Evolutionary conservation across 768 basidiomycete species (phyloP), one percentile per base, ranked within the genome.

Genomic region (Boletus rufocinnamomeus): DNA sequence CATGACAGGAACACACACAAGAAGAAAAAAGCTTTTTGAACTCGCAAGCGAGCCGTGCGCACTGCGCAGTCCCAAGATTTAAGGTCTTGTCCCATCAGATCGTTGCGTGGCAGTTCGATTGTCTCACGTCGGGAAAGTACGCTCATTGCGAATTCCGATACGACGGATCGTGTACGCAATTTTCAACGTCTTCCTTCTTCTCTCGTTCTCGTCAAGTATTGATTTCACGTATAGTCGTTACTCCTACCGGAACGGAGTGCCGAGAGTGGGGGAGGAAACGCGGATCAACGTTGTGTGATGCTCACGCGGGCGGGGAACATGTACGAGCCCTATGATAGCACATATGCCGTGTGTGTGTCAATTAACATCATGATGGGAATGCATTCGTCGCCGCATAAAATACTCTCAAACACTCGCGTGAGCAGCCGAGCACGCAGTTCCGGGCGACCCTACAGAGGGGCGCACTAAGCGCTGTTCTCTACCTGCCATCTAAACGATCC

Each of bases 21-120:
- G 28, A 51, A 16, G 27, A 43, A 41, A 25, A 58, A 41, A 52
- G 23, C 13, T 5, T 14, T 13, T 10, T 19, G 6, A 19, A 17
- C 9, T 44, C 4, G 25, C 27, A 58, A 60, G 56, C 59, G 44
- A 59, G 46, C 28, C 23, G 23, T 32, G 43, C 40, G 40, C 11
- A 41, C 3, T 35, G n/a, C n/a, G n/a, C n/a, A n/a, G n/a, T n/a
- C n/a, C n/a, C n/a, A n/a, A n/a, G n/a, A n/a, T 14, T 1, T 30
- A 35, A 16, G 0, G 38, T 41, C 40, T 41, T 41, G 35, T 41
- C 11, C 40, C 40, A n/a, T 40, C 38, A 40, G 7, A 19, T 19
- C 40, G 40, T 21, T n/a, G 19, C 40, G 40, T 41, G n/a, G 40
- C 21, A 41, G 40, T 41, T n/a, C n/a, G n/a, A n/a, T n/a, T n/a